Base-by-base conservation (phyloP, 2,329 filamentous ascomycete genomes). In the Thelonectria discophora region DNA sequence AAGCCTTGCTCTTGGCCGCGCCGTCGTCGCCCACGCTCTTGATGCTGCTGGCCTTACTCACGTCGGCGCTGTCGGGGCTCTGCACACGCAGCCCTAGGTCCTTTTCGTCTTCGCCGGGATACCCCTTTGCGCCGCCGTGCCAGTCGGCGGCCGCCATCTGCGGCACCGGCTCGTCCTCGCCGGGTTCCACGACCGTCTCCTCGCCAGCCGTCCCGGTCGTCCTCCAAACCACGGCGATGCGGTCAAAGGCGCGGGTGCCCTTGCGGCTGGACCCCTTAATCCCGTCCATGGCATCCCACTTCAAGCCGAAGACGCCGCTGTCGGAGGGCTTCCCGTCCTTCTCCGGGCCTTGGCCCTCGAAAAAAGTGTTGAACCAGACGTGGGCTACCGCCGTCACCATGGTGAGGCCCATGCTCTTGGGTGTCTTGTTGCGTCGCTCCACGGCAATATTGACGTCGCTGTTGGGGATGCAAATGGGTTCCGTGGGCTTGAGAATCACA, bases 361-460 rank as follows among this genome's bases (percentile, higher is more conserved):
- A 98, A 77, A 89, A 98, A 2, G 89, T 83, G 73, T 99, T 99
- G 82, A 97, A 97, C 95, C 95, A 99, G 15, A 97, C 92, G 72
- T 98, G 94, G 0, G 94, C 94, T 10, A 98, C 89, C 0, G 94
- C 89, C 0, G 94, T 97, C 3, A 97, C 93, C 88, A 98, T 92
- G 0, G 92, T 93, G 68, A 92, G 86, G 1, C 93, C 90, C 76
- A 95, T 90, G 10, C 86, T 87, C 70, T 91, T 91, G 5, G 86
- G 85, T 1, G 91, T 88, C 71, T 90, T 91, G 77, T 93, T 97
- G 37, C 94, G 88, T 8, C 93, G 87, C 78, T 98, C 94, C 21
- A 97, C 88, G 51, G 93, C 89, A 66, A 98, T 91, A 75, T 97
- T 97, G 68, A 98, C 84, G 73, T 98, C 95, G 74, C 90, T 93